Base-by-base conservation (phyloP, 768 basidiomycete species). In the Punctularia strigosozonata region DNA sequence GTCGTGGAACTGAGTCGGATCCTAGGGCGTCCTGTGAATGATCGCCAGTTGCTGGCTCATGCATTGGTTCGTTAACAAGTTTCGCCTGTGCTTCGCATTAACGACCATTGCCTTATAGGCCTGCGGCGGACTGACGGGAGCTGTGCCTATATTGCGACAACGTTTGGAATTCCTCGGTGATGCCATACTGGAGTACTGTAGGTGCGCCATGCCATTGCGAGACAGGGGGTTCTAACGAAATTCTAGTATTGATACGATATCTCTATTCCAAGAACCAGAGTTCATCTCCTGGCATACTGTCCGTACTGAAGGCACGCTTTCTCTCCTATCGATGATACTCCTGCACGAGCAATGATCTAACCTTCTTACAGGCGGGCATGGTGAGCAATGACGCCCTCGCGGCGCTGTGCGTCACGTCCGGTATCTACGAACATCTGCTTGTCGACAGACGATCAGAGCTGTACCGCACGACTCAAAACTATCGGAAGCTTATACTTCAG, bases 111-210 rank as follows among this genome's bases (percentile, higher is more conserved):
- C n/a, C n/a, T n/a, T n/a, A n/a, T n/a, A n/a, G n/a, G n/a, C n/a
- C n/a, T n/a, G n/a, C n/a, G n/a, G n/a, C n/a, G n/a, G n/a, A n/a
- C n/a, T n/a, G n/a, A n/a, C n/a, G n/a, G n/a, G n/a, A n/a, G n/a
- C n/a, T n/a, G n/a, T n/a, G n/a, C n/a, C n/a, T n/a, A n/a, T n/a
- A n/a, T n/a, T n/a, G n/a, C n/a, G n/a, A n/a, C 82, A 87, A 49
- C 66, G 82, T 41, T 66, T 90, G 25, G 86, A 89, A 54, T 91
- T 89, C 52, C 64, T 89, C 28, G 88, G 88, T 10, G 88, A 91
- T 58, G 84, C 83, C 1, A 73, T 91, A 37, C 68, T 91, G 19
- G 88, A 90, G 55, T 82, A 86, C 42, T 57, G 87, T 89, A 50
- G 39, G 83, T 62, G 10, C 17, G 22, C 18, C 21, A 30, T 33